Conservation (phyloP, 176 grass and related monocot species). For the Oryza longistaminata region DNA sequence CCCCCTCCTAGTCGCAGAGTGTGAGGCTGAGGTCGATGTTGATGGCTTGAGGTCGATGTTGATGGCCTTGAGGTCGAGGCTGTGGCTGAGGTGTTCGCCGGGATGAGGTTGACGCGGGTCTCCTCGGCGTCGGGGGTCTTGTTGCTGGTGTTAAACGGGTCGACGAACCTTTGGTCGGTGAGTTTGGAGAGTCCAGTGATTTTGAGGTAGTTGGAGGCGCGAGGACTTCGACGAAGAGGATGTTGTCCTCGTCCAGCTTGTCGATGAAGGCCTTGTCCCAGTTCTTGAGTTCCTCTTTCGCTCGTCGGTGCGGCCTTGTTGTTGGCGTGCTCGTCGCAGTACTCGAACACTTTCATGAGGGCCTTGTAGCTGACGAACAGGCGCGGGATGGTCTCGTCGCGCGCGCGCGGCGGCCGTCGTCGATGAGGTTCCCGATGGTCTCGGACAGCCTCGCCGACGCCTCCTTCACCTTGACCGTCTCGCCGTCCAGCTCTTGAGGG, state of each 20-base stretch:
- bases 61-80: background rate
- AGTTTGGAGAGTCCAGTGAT: constrained; percentile 5
- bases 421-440: no score
- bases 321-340: background rate
- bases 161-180: background rate
- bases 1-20: background rate
- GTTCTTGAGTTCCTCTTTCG: background rate
- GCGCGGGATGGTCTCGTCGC: background rate
- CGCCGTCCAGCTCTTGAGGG: no score
- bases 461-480: no score
- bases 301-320: background rate
- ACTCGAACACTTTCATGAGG: background rate
- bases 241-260: background rate
- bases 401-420: no score
- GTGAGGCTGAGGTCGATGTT: background rate
- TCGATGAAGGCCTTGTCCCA: background rate
- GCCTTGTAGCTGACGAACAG: background rate
- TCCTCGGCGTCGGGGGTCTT: background rate
- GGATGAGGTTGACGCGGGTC: background rate
- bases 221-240: background rate
- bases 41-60: background rate
- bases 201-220: background rate
- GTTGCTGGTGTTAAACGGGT: background rate
- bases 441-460: no score
- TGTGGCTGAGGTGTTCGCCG: no score